Evolutionary conservation across 352 stramenopile species (phyloP).

Genomic region (Globisporangium uncinulatum): DNA sequence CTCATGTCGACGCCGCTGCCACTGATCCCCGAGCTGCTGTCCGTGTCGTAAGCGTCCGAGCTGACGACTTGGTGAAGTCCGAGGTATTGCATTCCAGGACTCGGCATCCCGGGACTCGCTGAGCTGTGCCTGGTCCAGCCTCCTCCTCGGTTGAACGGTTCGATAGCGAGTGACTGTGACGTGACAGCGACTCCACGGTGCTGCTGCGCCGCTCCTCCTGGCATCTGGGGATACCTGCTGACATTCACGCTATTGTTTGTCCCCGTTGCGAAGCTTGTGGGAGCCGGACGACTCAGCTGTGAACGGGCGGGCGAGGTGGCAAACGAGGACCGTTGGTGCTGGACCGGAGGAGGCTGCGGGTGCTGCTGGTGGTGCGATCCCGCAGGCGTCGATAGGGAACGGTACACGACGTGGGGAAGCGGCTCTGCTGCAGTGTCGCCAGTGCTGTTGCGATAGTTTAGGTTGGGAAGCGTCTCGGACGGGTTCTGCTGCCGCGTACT

Average conservation of each 20-base stretch:
- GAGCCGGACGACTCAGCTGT: too few species aligned
- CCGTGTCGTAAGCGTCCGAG: slow-evolving; percentile 10
- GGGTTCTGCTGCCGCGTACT: not conserved
- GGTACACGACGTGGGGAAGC: too few species aligned
- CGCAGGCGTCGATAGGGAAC: too few species aligned
- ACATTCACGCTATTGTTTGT: not conserved
- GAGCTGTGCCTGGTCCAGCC: not conserved
- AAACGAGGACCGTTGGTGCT: too few species aligned
- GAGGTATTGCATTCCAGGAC: slow-evolving; percentile 3
- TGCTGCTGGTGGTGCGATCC: too few species aligned
- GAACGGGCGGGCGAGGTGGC: too few species aligned
- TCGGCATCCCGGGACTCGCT: slow-evolving; percentile 1
- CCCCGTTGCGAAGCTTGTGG: not conserved
- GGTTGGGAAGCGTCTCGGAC: not conserved
- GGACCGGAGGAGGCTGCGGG: too few species aligned
- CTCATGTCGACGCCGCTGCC: not conserved
- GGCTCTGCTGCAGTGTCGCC: too few species aligned
- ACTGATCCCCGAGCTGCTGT: not conserved
- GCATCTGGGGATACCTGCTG: not conserved
- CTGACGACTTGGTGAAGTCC: slow-evolving; percentile 10
- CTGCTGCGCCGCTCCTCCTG: not conserved
- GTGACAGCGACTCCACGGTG: not conserved
- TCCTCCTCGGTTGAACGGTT: slow-evolving; percentile 7
- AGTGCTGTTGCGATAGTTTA: not conserved
- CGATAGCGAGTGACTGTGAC: slow-evolving; percentile 7